These are phyloP conservation scores for Phytophthora melonis DNA, from an alignment of 352 stramenopile species.

Conservation along the genomic window DNA sequence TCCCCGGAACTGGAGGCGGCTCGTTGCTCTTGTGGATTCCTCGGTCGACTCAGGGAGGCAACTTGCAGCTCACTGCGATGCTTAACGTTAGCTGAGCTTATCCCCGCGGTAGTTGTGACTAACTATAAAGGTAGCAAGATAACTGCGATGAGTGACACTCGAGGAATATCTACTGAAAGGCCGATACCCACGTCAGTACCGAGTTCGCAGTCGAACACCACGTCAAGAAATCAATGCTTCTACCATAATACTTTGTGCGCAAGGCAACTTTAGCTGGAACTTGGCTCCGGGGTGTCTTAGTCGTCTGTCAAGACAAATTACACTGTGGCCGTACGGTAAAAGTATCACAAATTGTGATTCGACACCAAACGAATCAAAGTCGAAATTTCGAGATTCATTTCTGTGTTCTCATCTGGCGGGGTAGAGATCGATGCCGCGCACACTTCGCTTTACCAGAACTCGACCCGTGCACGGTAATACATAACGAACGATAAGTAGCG, in stretches of 20 bases:
- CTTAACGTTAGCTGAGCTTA: slow-evolving; percentile 25
- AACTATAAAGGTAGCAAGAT: too few species aligned
- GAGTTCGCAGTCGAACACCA: neutral
- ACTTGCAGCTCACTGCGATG: slow-evolving; percentile 34
- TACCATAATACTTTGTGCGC: too few species aligned
- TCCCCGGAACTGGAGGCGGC: slow-evolving; percentile 41
- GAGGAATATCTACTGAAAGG: neutral
- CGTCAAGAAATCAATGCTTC: neutral
- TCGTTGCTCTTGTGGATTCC: slow-evolving; percentile 50
- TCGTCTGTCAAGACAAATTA: too few species aligned
- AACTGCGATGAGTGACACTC: too few species aligned
- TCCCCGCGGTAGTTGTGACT: too few species aligned
- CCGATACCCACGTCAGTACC: neutral
- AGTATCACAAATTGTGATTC: too few species aligned
- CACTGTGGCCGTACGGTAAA: too few species aligned
- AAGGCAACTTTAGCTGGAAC: too few species aligned
- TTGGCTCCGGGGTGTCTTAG: too few species aligned
- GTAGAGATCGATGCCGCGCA: too few species aligned
- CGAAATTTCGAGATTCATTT: neutral
- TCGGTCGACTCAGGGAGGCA: slow-evolving; percentile 34
- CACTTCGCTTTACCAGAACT: too few species aligned
- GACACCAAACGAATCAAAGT: neutral
- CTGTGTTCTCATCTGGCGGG: neutral
- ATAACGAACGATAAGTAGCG: neutral
- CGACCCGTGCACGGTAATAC: too few species aligned